A percentile compares a stretch with the other conserved stretches of the same genome.
Conservation (phyloP, 2,329 filamentous ascomycete species). For the Coleophoma eucalyptorum region DNA sequence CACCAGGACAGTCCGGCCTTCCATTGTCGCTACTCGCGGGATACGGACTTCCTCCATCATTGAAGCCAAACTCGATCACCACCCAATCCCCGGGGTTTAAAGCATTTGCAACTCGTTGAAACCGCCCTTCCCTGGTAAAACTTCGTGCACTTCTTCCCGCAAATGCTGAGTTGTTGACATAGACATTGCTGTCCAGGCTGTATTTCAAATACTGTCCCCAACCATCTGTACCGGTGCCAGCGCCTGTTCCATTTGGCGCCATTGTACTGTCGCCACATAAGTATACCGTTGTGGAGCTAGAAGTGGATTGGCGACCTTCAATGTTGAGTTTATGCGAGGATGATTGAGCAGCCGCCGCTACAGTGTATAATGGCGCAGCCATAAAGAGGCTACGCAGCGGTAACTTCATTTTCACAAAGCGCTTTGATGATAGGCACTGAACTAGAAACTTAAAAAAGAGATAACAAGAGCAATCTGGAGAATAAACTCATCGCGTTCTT, state of each 20-base stretch:
- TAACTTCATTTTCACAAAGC: too few relatives aligned
- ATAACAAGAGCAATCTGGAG: too few relatives aligned
- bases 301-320: background rate
- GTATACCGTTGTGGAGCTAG: conserved; percentile 2
- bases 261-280: conserved; percentile 14
- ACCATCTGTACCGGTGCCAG: conserved; percentile 13
- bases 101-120: background rate
- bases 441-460: too few relatives aligned
- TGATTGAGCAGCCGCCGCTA: too few relatives aligned
- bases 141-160: conserved; percentile 58
- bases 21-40: conserved; percentile 46
- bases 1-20: conserved; percentile 49
- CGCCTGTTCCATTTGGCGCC: conserved; percentile 12
- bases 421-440: too few relatives aligned
- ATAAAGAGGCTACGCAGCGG: too few relatives aligned
- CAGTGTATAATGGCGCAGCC: too few relatives aligned
- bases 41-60: background rate
- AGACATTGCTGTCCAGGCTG: conserved; percentile 4
- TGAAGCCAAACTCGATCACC: background rate
- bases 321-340: too few relatives aligned
- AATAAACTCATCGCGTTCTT: too few relatives aligned
- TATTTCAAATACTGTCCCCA: conserved; percentile 22
- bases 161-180: conserved; percentile 52
- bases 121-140: background rate
- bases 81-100: background rate